Evolutionary conservation across 1,284 basidiomycete genomes (phyloP), one percentile per base, ranked within the genome.

Genomic region (Rhodotorula sp.): DNA sequence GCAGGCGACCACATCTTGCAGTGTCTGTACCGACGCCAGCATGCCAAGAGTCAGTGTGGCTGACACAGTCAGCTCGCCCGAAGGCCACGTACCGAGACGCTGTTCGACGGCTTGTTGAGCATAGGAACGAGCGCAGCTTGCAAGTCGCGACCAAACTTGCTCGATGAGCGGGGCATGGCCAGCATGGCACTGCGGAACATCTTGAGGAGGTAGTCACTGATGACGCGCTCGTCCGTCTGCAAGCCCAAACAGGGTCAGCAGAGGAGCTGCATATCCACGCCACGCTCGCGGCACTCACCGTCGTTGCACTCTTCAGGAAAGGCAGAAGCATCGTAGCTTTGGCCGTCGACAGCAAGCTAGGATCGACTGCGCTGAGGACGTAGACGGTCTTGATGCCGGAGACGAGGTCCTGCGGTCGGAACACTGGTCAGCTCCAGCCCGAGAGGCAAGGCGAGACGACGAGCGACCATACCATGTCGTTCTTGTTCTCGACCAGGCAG

Each of bases 1-100:
- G 78, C 95, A 97, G 0, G 91, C 91, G 18, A 99, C 90, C 14
- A 89, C 88, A 81, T 97, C 94, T 82, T 95, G 92, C 49, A 97
- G 81, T 43, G 89, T 88, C 89, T 93, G 73, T 3, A 4, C 5
- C 10, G 23, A 20, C 12, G 20, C 10, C 10, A 46, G 31, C 6
- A 15, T 26, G 34, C 34, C 21, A 39, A 60, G 49, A 6, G 48
- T 61, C 21, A 16, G 39, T 6, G 43, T 62, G 23, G 29, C 26
- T 6, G 21, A 10, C 20, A 61, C 14, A 34, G 49, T 6, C 14
- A 3, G 23, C 16, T n/a, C 15, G 8, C 18, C 15, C 1, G 10
- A n/a, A n/a, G 7, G 14, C 62, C 62, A 70, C 54, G 57, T 4
- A 72, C 67, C 20, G 65, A 21, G 81, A 49, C 90, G 88, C 26